A percentile compares a stretch with the other conserved stretches of the same genome.
Conservation (phyloP, 768 basidiomycete genomes). For the Pulveroboletus sp. region DNA sequence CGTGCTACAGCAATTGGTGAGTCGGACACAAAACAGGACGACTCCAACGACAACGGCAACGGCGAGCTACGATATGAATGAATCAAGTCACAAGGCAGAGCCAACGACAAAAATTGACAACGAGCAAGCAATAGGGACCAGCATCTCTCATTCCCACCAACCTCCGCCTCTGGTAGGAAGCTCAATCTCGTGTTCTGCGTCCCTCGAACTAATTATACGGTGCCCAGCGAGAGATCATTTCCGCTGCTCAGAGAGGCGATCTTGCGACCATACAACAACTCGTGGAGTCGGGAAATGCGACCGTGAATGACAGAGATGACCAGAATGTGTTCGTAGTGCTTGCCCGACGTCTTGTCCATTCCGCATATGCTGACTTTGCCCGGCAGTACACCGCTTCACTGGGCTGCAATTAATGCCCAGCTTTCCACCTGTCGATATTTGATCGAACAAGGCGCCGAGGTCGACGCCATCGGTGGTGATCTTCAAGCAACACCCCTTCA, state of each 20-base stretch:
- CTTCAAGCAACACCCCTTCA: conserved; percentile 92
- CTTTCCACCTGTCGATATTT: conserved; percentile 82
- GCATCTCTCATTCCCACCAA: conserved; percentile 21
- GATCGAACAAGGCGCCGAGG: conserved; percentile 88
- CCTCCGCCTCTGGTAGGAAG: conserved; percentile 19
- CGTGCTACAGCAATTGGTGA: conserved; percentile 1
- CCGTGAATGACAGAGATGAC: conserved; percentile 73
- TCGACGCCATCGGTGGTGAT: conserved; percentile 93
- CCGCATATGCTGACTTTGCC: conserved; percentile 6
- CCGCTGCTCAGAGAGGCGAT: conserved; percentile 87
- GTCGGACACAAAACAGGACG: background rate
- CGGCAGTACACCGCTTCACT: conserved; percentile 77
- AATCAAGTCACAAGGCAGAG: conserved; percentile 24
- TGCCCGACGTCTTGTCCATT: background rate
- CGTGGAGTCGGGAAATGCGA: conserved; percentile 65
- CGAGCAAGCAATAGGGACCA: conserved; percentile 28
- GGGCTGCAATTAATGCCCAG: conserved; percentile 98
- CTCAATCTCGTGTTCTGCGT: background rate
- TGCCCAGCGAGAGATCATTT: conserved; percentile 57
- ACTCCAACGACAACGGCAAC: conserved; percentile 14
- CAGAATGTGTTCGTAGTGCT: conserved; percentile 61
- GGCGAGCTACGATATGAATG: conserved; percentile 28
- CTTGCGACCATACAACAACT: conserved; percentile 57
- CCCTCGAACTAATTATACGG: background rate
- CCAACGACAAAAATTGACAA: conserved; percentile 26